These are phyloP conservation scores for Niebla homalea DNA, from an alignment of 495 filamentous ascomycete species.

Conservation along the genomic window DNA sequence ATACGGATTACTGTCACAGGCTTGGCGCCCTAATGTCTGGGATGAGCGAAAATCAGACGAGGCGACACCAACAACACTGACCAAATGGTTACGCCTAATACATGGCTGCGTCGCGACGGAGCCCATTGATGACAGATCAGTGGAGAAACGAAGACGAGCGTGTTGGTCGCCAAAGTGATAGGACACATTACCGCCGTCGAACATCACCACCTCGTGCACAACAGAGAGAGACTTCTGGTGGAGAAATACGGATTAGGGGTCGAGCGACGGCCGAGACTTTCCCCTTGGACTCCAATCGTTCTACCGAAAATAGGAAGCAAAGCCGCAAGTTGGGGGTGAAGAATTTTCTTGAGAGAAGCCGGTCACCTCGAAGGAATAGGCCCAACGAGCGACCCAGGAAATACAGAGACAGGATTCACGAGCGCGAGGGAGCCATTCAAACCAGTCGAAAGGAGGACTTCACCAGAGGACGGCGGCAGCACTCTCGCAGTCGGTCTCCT, in stretches of 20 bases:
- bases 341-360: not conserved
- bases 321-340: not conserved
- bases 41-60: conserved; percentile 6
- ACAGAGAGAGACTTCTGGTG: conserved; percentile 5
- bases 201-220: conserved; percentile 9
- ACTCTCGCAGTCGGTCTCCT: conserved; percentile 31
- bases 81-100: conserved; percentile 24
- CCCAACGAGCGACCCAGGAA: conserved; percentile 10
- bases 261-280: conserved; percentile 8
- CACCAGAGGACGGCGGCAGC: too few relatives aligned
- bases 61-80: conserved; percentile 5
- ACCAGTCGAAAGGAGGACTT: not conserved
- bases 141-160: conserved; percentile 35
- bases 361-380: conserved; percentile 4
- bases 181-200: conserved; percentile 4
- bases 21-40: conserved; percentile 10
- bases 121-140: conserved; percentile 45
- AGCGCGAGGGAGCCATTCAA: not conserved
- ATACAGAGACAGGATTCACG: conserved; percentile 3
- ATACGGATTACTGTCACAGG: not conserved
- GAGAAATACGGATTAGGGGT: conserved; percentile 16
- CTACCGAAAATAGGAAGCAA: not conserved
- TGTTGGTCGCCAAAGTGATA: conserved; percentile 15
- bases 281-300: conserved; percentile 1
- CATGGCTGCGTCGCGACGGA: conserved; percentile 47